phyloP scores from a whole-genome alignment of 2,329 filamentous ascomycete genomes.

The Paracoccidioides lutzii region DNA sequence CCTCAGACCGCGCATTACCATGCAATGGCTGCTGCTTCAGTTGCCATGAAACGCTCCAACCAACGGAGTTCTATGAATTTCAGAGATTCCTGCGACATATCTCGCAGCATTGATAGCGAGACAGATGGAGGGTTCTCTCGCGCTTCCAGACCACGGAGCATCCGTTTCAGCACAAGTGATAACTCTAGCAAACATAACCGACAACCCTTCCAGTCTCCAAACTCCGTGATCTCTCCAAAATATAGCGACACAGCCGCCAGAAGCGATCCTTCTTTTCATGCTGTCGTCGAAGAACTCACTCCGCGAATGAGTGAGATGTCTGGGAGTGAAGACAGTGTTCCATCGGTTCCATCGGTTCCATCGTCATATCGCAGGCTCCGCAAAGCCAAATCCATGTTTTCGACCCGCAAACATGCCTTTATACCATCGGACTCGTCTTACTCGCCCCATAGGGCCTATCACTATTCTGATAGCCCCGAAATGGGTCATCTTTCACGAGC shows the following conservation, averaged over 20 bases:
- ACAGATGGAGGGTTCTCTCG: background rate
- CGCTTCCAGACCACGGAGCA: conserved; percentile 4
- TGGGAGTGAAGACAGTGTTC: conserved; percentile 24
- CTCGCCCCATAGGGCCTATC: conserved; percentile 3
- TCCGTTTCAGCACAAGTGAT: conserved; percentile 1
- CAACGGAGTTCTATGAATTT: conserved; percentile 11
- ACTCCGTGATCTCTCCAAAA: background rate
- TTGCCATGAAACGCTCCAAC: conserved; percentile 29
- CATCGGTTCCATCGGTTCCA: conserved; percentile 28
- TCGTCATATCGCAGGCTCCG: conserved; percentile 36
- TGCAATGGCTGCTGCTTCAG: conserved; percentile 30
- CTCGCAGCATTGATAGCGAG: background rate
- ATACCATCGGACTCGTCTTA: conserved; percentile 6
- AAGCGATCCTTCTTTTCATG: conserved; percentile 9
- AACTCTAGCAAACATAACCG: background rate
- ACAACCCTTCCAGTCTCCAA: background rate
- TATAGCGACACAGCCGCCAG: background rate
- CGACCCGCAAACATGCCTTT: conserved; percentile 23
- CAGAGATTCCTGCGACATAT: background rate
- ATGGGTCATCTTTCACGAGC: conserved; percentile 8
- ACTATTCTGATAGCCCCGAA: background rate
- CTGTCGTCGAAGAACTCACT: conserved; percentile 11
- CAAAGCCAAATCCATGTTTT: conserved; percentile 38
- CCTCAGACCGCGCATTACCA: conserved; percentile 21
- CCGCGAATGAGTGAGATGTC: conserved; percentile 21